Evolutionary conservation across 176 grass and related monocot species (phyloP).

Genomic region (Zizania latifolia): DNA sequence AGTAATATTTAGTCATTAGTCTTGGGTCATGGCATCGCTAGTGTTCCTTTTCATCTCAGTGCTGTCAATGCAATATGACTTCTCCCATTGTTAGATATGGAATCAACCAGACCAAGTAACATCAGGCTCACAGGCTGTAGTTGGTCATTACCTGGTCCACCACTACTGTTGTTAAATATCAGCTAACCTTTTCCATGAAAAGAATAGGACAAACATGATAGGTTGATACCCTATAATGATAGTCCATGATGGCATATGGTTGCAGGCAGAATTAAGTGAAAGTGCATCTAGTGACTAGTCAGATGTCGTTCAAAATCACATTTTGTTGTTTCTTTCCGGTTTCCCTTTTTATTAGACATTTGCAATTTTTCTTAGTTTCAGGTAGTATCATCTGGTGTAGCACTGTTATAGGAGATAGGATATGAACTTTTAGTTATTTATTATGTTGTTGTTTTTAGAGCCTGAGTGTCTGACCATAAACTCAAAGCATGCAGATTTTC

Average conservation of each 20-base stretch:
- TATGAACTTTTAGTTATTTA: neutral
- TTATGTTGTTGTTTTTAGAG: neutral
- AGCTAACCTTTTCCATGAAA: neutral
- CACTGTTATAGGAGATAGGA: too few relatives aligned
- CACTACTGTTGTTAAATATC: neutral
- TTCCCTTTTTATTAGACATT: slow-evolving; percentile 10
- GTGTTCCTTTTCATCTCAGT: neutral
- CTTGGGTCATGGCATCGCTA: neutral
- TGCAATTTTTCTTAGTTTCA: neutral
- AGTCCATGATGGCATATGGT: neutral
- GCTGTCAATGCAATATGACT: neutral
- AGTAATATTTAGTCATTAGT: neutral
- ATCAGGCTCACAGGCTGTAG: neutral
- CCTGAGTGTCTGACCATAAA: neutral
- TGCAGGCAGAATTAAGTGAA: neutral
- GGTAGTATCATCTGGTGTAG: neutral
- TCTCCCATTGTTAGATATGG: too few relatives aligned
- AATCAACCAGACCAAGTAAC: slow-evolving; percentile 25
- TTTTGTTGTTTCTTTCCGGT: neutral
- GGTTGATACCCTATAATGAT: neutral
- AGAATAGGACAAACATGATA: neutral
- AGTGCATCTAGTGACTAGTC: neutral
- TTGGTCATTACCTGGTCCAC: slow-evolving; percentile 1
- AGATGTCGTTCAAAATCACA: neutral
- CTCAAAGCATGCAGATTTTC: neutral